phyloP scores from a whole-genome alignment of 2,329 filamentous ascomycete species.

The Zarea fungicola region DNA sequence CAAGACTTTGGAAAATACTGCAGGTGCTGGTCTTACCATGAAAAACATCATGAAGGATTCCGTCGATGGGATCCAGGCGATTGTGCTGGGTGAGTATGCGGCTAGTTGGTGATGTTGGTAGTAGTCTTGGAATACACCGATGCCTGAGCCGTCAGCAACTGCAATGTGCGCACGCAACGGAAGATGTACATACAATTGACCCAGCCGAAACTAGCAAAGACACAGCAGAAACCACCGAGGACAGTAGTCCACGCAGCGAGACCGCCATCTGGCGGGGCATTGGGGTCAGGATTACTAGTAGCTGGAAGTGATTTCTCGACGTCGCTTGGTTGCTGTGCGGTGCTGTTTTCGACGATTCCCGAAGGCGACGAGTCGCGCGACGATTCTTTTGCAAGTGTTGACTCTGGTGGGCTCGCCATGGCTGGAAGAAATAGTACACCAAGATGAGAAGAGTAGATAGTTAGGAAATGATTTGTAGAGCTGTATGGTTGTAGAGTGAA shows the following conservation, averaged over 20 bases:
- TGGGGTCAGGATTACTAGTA: neutral
- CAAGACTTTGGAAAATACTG: too few species aligned
- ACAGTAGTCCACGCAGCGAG: neutral
- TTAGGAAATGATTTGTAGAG: too few species aligned
- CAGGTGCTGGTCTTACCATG: neutral
- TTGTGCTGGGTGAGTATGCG: neutral
- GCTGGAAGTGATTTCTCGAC: neutral
- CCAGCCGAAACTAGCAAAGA: neutral
- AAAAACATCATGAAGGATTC: slow-evolving; percentile 7
- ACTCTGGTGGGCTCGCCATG: too few species aligned
- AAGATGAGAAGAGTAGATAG: too few species aligned
- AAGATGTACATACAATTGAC: neutral
- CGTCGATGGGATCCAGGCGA: slow-evolving; percentile 1
- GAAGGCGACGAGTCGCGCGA: neutral
- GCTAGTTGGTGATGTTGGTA: neutral
- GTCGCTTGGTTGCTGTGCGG: neutral
- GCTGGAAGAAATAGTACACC: too few species aligned
- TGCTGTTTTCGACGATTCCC: neutral
- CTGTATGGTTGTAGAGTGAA: too few species aligned
- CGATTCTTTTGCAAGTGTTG: too few species aligned
- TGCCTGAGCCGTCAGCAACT: neutral
- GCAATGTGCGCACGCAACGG: too few species aligned
- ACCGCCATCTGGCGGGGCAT: neutral
- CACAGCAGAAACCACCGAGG: neutral
- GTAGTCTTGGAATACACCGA: neutral